A percentile compares a stretch with the other conserved stretches of the same genome.
These are phyloP conservation scores for Quercus glauca DNA, from an alignment of 306 rosid genomes.

Conservation along the genomic window DNA sequence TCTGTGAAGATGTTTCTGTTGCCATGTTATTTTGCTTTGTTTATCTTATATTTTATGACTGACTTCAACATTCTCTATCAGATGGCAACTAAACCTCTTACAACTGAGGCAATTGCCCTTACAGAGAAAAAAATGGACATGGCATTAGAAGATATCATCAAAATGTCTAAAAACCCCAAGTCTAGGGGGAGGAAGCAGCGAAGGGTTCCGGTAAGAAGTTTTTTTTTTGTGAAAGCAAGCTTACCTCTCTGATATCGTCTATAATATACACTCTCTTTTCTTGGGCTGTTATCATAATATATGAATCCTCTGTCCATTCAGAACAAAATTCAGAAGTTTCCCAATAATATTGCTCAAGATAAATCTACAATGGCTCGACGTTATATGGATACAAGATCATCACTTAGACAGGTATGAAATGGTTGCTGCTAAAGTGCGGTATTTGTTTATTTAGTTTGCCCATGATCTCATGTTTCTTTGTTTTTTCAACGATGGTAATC, in stretches of 20 bases:
- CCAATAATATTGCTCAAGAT: conserved; percentile 53
- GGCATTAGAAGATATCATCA: conserved; percentile 86
- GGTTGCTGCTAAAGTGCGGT: not conserved
- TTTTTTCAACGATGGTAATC: conserved; percentile 1
- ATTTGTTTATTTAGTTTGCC: not conserved
- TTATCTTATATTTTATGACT: not conserved
- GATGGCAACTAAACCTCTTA: conserved; percentile 85
- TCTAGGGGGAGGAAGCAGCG: conserved; percentile 38
- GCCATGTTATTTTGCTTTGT: not conserved
- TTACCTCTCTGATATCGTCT: not conserved
- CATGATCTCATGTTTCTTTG: not conserved
- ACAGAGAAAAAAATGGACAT: conserved; percentile 99
- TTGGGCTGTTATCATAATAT: not conserved
- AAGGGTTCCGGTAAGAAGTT: conserved; percentile 51
- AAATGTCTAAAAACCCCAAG: conserved; percentile 56
- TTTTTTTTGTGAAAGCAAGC: not conserved
- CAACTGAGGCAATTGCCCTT: conserved; percentile 69
- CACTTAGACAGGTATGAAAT: conserved; percentile 64
- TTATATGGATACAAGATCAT: conserved; percentile 21
- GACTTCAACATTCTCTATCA: conserved; percentile 7
- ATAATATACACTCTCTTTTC: not conserved
- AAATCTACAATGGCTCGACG: conserved; percentile 50
- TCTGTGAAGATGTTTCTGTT: not conserved
- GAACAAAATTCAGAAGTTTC: conserved; percentile 61
- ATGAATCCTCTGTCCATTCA: conserved; percentile 19